These are phyloP conservation scores for Brassica rapa DNA, from an alignment of 345 rosid species.

Conservation along the genomic window DNA sequence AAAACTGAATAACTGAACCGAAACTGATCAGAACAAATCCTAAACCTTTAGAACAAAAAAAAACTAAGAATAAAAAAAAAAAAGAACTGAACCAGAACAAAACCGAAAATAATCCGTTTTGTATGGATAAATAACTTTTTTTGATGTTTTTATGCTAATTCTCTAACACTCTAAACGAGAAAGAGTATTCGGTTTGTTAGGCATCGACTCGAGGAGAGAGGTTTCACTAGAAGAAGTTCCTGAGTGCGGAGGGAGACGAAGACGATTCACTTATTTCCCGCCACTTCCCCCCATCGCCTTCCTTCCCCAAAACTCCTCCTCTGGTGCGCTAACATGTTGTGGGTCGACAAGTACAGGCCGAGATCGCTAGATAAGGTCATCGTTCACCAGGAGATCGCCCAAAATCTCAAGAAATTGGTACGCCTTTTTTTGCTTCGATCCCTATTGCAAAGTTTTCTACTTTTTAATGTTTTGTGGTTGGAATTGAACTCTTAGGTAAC, in stretches of 20 bases:
- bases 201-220: too few relatives aligned
- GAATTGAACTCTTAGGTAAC: constrained; percentile 50
- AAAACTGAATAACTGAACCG: too few relatives aligned
- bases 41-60: too few relatives aligned
- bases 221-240: background rate
- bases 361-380: constrained; percentile 78
- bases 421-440: constrained; percentile 9
- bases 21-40: too few relatives aligned
- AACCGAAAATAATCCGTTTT: too few relatives aligned
- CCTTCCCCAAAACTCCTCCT: background rate
- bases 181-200: background rate
- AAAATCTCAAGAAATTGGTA: constrained; percentile 91
- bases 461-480: background rate
- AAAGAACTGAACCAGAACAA: too few relatives aligned
- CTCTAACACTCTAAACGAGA: too few relatives aligned
- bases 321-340: constrained; percentile 62
- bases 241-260: constrained; percentile 12
- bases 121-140: too few relatives aligned
- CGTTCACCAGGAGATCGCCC: constrained; percentile 81
- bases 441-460: background rate
- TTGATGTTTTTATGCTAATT: too few relatives aligned
- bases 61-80: too few relatives aligned
- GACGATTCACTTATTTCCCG: constrained; percentile 39
- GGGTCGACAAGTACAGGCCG: constrained; percentile 99
- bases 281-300: constrained; percentile 17